A percentile compares a stretch with the other conserved stretches of the same genome.
These are phyloP conservation scores for Capsella rubella DNA, from an alignment of 441 rosid species.

Conservation along the genomic window DNA sequence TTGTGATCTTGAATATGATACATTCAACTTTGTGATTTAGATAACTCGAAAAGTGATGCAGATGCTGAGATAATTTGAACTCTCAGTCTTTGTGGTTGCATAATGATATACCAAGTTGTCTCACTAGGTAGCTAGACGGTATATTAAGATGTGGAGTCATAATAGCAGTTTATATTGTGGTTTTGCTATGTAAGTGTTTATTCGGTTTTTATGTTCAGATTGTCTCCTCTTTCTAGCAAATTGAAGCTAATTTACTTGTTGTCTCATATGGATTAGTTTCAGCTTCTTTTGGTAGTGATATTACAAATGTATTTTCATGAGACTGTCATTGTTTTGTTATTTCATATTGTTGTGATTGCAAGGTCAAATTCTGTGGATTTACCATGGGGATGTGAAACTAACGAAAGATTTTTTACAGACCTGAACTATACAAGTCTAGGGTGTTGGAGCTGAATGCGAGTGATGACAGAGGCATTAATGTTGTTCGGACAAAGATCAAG, in stretches of 20 bases:
- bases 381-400: constrained; percentile 2
- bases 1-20: constrained; percentile 5
- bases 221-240: background rate
- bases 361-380: background rate
- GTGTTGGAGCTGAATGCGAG: constrained; percentile 98
- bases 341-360: background rate
- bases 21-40: background rate
- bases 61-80: background rate
- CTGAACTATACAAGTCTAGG: constrained; percentile 90
- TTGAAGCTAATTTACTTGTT: background rate
- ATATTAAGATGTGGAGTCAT: background rate
- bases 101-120: background rate
- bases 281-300: background rate
- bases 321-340: constrained; percentile 3
- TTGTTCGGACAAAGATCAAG: constrained; percentile 95
- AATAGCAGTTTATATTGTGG: background rate
- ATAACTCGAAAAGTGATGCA: background rate
- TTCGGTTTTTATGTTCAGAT: background rate
- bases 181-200: background rate
- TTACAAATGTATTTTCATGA: background rate
- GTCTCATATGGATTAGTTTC: background rate
- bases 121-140: background rate
- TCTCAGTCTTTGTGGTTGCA: constrained; percentile 4
- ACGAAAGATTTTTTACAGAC: constrained; percentile 54
- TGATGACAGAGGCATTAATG: constrained; percentile 98